These are phyloP conservation scores for Eutypella sp. DNA, from an alignment of 2,329 filamentous ascomycete species.

Conservation along the genomic window DNA sequence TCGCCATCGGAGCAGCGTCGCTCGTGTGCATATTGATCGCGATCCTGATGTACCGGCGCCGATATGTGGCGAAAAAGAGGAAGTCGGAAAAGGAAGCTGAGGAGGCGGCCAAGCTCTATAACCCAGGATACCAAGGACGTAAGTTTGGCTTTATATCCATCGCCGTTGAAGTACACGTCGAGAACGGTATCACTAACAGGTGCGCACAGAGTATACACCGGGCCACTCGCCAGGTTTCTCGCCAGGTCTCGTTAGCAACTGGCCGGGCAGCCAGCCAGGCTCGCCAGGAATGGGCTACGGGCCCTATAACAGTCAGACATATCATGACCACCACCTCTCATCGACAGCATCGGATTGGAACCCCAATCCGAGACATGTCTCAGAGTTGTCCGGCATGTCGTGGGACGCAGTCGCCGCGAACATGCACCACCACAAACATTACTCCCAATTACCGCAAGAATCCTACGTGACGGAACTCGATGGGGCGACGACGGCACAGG, in stretches of 20 bases:
- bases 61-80: not conserved
- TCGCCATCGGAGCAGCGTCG: slow-evolving; percentile 15
- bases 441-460: not conserved
- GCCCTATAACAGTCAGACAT: not conserved
- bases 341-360: not conserved
- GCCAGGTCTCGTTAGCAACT: not conserved
- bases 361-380: not conserved
- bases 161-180: too few species aligned
- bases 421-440: not conserved
- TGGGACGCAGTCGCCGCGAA: not conserved
- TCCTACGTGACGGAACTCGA: not conserved
- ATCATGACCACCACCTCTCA: not conserved
- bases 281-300: not conserved
- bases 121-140: not conserved
- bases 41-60: not conserved
- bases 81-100: not conserved
- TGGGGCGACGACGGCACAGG: not conserved
- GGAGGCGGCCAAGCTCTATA: not conserved
- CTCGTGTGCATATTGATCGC: slow-evolving; percentile 7
- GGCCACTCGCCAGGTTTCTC: too few species aligned
- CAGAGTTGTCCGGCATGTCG: not conserved
- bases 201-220: not conserved
- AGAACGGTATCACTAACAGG: too few species aligned
- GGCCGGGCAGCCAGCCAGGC: not conserved
- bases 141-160: too few species aligned